Conservation (phyloP, 2,329 filamentous ascomycete genomes). For the Fusarium algeriense region DNA sequence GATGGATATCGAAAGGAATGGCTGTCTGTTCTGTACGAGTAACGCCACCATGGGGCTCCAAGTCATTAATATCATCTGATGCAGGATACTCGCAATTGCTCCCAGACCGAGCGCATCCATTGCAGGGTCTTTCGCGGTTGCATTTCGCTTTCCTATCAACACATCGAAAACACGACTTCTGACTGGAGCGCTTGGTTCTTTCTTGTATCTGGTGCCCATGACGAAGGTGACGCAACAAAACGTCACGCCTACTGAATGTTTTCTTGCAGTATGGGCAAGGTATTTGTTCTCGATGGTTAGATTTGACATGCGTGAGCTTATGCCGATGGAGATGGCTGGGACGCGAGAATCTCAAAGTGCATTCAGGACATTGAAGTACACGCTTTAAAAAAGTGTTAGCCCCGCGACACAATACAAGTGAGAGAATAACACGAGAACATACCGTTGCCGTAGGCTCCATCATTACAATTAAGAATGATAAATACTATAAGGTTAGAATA, state of each 20-base stretch:
- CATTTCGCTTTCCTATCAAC: not conserved
- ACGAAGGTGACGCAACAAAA: not conserved
- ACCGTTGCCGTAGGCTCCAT: not conserved
- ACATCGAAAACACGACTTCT: conserved; percentile 10
- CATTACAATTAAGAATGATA: not conserved
- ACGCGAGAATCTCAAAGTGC: not conserved
- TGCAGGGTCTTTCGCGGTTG: not conserved
- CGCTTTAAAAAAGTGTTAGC: not conserved
- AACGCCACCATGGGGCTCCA: fast-evolving
- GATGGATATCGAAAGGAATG: fast-evolving
- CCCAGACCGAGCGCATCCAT: not conserved
- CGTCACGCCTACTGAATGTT: not conserved
- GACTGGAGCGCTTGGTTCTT: not conserved
- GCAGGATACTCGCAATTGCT: not conserved
- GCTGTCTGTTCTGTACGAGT: not conserved
- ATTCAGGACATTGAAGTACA: not conserved
- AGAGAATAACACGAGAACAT: not conserved
- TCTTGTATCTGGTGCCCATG: not conserved
- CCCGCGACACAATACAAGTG: too few relatives aligned
- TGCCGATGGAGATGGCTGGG: conserved; percentile 6
- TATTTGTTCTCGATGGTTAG: not conserved
- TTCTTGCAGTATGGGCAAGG: not conserved
- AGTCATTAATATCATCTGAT: not conserved
- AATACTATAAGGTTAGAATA: fast-evolving
- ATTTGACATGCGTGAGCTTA: conserved; percentile 1